Evolutionary conservation across 1,284 basidiomycete species (phyloP).

Genomic region (Tylopilus sp.): DNA sequence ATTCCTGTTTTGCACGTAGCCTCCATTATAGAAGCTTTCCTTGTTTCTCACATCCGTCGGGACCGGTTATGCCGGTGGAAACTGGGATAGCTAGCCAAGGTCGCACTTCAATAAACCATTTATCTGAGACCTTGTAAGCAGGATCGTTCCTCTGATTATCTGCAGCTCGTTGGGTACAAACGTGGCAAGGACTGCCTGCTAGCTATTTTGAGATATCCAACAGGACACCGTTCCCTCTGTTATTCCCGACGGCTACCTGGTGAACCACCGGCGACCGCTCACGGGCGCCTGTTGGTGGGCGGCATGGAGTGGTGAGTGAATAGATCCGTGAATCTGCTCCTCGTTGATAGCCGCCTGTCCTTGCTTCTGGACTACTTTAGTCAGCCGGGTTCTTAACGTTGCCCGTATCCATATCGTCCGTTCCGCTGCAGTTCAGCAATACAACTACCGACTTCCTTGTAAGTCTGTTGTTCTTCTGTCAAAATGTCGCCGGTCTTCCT

Average conservation of each 20-base stretch:
- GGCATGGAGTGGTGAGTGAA: no score
- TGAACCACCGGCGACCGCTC: no score
- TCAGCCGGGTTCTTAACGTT: neutral
- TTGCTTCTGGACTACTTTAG: neutral
- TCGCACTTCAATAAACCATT: no score
- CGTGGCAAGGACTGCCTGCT: neutral
- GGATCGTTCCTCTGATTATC: neutral
- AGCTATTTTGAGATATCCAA: neutral
- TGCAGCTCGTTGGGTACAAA: neutral
- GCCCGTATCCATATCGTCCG: neutral
- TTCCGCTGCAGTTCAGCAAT: neutral
- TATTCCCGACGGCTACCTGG: no score
- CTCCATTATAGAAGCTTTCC: neutral
- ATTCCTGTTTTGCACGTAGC: neutral
- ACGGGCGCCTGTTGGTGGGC: no score
- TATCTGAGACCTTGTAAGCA: no score
- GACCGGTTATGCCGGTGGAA: no score
- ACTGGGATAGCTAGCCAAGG: no score
- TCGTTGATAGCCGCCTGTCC: no score
- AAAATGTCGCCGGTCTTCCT: conserved; percentile 3
- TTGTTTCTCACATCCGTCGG: neutral
- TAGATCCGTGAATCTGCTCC: no score
- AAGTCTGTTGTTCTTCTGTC: neutral
- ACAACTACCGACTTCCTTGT: neutral
- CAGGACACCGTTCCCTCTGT: neutral